Evolutionary conservation across 345 rosid genomes (phyloP).

Genomic region (Populus davidiana): DNA sequence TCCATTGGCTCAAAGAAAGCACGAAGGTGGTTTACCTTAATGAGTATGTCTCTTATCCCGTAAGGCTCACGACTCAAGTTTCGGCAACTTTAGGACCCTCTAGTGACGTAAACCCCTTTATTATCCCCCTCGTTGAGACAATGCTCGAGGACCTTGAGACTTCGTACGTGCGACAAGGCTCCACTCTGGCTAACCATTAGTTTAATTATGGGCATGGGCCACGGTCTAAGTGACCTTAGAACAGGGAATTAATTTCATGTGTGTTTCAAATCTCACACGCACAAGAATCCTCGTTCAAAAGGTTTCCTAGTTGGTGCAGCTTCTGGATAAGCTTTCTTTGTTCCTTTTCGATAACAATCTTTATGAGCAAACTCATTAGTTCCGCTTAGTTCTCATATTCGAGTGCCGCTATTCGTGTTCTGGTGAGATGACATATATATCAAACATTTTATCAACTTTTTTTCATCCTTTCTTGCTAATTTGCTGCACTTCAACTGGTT

Average conservation of each 20-base stretch:
- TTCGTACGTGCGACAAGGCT: conserved; percentile 13
- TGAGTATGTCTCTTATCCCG: conserved; percentile 33
- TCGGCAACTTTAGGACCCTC: neutral
- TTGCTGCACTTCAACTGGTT: too few relatives aligned
- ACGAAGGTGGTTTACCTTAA: conserved; percentile 23
- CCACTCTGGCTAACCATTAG: conserved; percentile 13
- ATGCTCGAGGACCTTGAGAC: neutral
- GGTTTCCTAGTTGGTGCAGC: neutral
- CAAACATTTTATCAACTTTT: too few relatives aligned
- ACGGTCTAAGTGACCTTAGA: neutral
- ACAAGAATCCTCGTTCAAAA: neutral
- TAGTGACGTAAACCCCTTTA: neutral
- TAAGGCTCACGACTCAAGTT: conserved; percentile 28
- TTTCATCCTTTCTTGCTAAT: too few relatives aligned
- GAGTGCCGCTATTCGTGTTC: neutral
- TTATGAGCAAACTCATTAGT: neutral
- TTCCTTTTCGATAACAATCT: neutral
- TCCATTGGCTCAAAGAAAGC: conserved; percentile 22
- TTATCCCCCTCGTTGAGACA: conserved; percentile 9
- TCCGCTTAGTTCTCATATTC: neutral
- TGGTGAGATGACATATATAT: neutral
- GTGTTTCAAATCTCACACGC: neutral
- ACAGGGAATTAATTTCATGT: neutral
- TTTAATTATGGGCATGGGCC: conserved; percentile 5
- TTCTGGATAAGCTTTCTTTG: too few relatives aligned